Evolutionary conservation across 2,329 filamentous ascomycete genomes (phyloP), one percentile per base, ranked within the genome.

Genomic region (Endothia cerciana): DNA sequence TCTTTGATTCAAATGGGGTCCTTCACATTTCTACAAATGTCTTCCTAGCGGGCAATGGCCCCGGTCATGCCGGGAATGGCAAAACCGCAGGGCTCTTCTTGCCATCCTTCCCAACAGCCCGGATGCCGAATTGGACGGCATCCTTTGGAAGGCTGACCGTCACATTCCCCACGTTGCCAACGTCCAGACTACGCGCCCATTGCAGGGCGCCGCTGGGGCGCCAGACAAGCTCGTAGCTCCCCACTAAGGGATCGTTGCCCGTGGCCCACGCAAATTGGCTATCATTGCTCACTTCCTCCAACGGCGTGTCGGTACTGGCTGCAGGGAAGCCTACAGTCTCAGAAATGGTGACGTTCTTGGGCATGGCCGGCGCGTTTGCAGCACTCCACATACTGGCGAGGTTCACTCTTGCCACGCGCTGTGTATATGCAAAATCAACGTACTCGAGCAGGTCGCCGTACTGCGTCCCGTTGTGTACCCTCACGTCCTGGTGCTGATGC

Each of bases 361-460:
- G 81, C 66, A 76, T 73, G 0, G 79, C 83, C 0, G 85, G 85
- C 1, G 82, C 83, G 68, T 82, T 79, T 0, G 84, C 83, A 0
- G 86, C 73, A 17, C 77, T 80, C 83, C 83, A 88, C 60, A 86
- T 77, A 15, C 81, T 81, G 0, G 84, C 85, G 1, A 83, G 77
- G 68, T 86, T 86, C 36, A 87, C 84, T 63, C 79, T 81, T 0
- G 79, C 84, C 0, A 87, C 84, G 11, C 85, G 79, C 0, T 82
- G 77, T 2, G 82, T 81, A 71, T 79, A 87, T 3, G 83, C 81
- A 65, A 80, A 86, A 71, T 88, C 85, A n/a, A 84, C 81, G 69
- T 85, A 87, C 64, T 86, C 81, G 8, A 81, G 74, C 4, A 87
- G 70, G 64, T 88, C 85, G 33, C 85, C 85, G 69, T 84, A 87